Conservation (phyloP, 2,329 filamentous ascomycete species). For the Mycosphaerella sp. region DNA sequence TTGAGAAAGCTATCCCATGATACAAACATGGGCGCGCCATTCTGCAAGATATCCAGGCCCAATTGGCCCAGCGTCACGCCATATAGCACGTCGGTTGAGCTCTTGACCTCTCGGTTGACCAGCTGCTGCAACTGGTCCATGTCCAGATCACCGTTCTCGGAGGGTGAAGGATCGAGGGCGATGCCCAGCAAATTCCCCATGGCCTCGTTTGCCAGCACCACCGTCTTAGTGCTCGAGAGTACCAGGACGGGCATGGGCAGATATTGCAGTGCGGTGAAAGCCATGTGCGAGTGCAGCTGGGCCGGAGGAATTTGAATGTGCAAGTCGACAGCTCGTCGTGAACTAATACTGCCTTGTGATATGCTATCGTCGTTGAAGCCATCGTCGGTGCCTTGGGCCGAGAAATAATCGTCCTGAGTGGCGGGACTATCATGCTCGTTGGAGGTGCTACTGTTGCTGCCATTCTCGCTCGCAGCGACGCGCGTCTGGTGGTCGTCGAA, state of each 20-base stretch:
- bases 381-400: constrained; percentile 25
- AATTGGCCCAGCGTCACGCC: constrained; percentile 64
- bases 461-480: constrained; percentile 3
- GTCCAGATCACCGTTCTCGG: constrained; percentile 15
- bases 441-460: background rate
- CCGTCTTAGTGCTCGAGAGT: constrained; percentile 61
- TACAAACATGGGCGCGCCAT: constrained; percentile 51
- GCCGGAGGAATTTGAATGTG: constrained; percentile 33
- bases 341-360: constrained; percentile 16
- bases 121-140: constrained; percentile 18
- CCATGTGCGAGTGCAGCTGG: constrained; percentile 36
- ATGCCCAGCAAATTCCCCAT: constrained; percentile 64
- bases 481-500: constrained; percentile 5
- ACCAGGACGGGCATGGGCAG: constrained; percentile 67
- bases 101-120: constrained; percentile 29
- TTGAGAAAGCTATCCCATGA: constrained; percentile 48
- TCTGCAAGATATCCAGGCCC: constrained; percentile 66
- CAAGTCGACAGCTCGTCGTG: constrained; percentile 26
- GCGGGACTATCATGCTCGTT: background rate
- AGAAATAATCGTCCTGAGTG: constrained; percentile 28
- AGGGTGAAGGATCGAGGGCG: constrained; percentile 32
- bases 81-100: constrained; percentile 54
- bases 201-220: constrained; percentile 68
- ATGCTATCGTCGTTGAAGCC: constrained; percentile 17
- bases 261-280: constrained; percentile 65